Evolutionary conservation across 306 rosid genomes (phyloP).

Genomic region (Glycine tomentella): DNA sequence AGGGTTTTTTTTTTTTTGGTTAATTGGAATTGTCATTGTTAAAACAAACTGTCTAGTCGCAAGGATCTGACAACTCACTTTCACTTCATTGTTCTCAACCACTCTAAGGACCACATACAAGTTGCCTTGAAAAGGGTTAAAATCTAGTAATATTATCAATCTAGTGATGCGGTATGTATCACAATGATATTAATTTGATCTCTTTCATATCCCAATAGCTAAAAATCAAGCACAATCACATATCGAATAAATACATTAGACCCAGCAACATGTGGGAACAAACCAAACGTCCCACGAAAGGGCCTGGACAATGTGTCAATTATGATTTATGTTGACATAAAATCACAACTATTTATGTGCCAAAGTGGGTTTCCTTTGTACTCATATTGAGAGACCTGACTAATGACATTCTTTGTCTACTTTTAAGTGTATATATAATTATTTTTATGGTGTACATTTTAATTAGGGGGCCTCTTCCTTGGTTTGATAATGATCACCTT

Average conservation of each 20-base stretch:
- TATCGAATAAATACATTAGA: constrained; percentile 2
- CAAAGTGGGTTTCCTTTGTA: constrained; percentile 53
- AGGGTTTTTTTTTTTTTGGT: neutral
- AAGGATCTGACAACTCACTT: constrained; percentile 36
- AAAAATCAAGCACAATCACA: constrained; percentile 35
- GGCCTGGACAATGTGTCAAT: constrained; percentile 40
- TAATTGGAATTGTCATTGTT: neutral
- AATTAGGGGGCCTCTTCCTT: constrained; percentile 31
- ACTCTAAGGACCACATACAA: constrained; percentile 46
- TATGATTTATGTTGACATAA: constrained; percentile 47
- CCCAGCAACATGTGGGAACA: constrained; percentile 42
- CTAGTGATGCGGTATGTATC: constrained; percentile 28
- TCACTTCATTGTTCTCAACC: constrained; percentile 32
- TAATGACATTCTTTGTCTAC: constrained; percentile 45
- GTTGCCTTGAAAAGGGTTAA: constrained; percentile 34
- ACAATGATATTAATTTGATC: constrained; percentile 29
- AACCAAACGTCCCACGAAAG: constrained; percentile 53
- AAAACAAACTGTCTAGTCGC: neutral
- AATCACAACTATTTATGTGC: constrained; percentile 38
- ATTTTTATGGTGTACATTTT: constrained; percentile 40
- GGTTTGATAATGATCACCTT: constrained; percentile 37
- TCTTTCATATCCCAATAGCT: constrained; percentile 38
- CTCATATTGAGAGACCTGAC: constrained; percentile 43
- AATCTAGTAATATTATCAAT: constrained; percentile 29
- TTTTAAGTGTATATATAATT: constrained; percentile 29